These are phyloP conservation scores for Diaporthe citrichinensis DNA, from an alignment of 2,329 filamentous ascomycete genomes.

Conservation along the genomic window DNA sequence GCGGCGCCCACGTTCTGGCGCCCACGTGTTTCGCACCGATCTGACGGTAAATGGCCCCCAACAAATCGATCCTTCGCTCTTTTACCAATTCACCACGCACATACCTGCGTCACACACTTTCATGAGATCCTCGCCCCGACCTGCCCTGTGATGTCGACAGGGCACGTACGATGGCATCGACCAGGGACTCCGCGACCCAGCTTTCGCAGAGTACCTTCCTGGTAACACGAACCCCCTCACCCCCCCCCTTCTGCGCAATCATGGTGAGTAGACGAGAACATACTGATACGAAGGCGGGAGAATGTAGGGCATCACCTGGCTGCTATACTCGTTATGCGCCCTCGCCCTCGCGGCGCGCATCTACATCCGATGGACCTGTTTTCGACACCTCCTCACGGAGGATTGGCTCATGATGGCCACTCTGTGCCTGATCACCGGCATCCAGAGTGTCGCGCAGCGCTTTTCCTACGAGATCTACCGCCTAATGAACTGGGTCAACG, in stretches of 20 bases:
- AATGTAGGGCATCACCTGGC: slow-evolving; percentile 39
- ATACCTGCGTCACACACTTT: not conserved
- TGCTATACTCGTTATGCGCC: slow-evolving; percentile 37
- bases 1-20: slow-evolving; percentile 5
- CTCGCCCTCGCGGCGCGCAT: slow-evolving; percentile 35
- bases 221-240: slow-evolving; percentile 9
- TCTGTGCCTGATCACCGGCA: slow-evolving; percentile 34
- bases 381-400: slow-evolving; percentile 37
- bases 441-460: slow-evolving; percentile 32
- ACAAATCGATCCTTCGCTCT: slow-evolving; percentile 10
- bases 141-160: not conserved
- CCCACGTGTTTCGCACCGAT: slow-evolving; percentile 12
- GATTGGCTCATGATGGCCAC: slow-evolving; percentile 40
- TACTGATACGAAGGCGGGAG: not conserved
- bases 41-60: slow-evolving; percentile 8
- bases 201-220: slow-evolving; percentile 37
- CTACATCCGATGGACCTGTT: slow-evolving; percentile 40
- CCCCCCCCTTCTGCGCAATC: not conserved
- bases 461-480: slow-evolving; percentile 37
- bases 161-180: slow-evolving; percentile 18
- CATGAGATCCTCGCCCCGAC: not conserved
- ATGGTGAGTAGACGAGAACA: too few species aligned
- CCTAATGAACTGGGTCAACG: slow-evolving; percentile 36
- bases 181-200: slow-evolving; percentile 24
- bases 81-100: not conserved